Evolutionary conservation across 2,329 filamentous ascomycete genomes (phyloP).

Genomic region (Colletotrichum theobromicola): DNA sequence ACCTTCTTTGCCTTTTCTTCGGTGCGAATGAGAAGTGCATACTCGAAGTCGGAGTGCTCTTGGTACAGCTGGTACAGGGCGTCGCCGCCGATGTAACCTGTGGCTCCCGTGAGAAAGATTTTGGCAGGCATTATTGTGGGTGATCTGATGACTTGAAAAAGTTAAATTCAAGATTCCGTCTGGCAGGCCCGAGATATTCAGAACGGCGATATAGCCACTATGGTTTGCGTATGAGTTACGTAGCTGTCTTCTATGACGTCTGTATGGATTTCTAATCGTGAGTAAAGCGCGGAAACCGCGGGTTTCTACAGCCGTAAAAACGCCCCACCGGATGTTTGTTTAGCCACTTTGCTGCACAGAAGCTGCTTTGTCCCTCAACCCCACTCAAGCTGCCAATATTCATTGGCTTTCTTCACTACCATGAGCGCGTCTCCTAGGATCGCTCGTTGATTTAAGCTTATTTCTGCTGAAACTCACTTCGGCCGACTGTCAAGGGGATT

Average conservation of each 20-base stretch:
- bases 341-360: not conserved
- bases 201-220: not conserved
- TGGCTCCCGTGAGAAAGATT: conserved; percentile 22
- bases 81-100: conserved; percentile 27
- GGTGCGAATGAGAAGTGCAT: conserved; percentile 20
- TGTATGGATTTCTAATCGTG: not conserved
- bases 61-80: conserved; percentile 17
- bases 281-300: too few species aligned
- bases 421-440: not conserved
- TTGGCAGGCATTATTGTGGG: not conserved
- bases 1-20: conserved; percentile 22
- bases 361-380: not conserved
- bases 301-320: too few species aligned
- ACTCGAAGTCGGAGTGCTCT: conserved; percentile 20
- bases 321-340: not conserved
- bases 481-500: not conserved
- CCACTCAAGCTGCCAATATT: not conserved
- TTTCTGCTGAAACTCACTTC: not conserved
- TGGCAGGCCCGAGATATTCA: not conserved
- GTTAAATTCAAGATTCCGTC: not conserved
- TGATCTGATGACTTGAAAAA: not conserved
- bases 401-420: not conserved
- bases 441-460: not conserved
- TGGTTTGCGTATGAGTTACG: not conserved
- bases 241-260: not conserved